These are phyloP conservation scores for Colletotrichum tofieldiae DNA, from an alignment of 2,329 filamentous ascomycete genomes.

Conservation along the genomic window DNA sequence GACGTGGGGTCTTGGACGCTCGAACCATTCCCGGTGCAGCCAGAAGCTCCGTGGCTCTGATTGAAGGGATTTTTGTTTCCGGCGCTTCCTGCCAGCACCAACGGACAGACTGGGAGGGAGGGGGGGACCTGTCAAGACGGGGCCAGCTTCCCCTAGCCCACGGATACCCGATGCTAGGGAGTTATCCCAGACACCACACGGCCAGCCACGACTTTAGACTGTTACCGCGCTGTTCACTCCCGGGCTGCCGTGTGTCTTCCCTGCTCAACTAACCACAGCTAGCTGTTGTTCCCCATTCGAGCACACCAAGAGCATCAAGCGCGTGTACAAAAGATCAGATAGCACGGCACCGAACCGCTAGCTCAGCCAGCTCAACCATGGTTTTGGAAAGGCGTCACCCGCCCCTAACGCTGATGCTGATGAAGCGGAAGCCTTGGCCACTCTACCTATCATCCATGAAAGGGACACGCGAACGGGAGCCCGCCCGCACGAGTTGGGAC, in stretches of 20 bases:
- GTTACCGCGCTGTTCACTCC: conserved; percentile 3
- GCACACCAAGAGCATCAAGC: conserved; percentile 5
- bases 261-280: neutral
- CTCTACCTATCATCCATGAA: neutral
- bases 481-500: conserved; percentile 15
- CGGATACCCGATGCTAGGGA: conserved; percentile 23
- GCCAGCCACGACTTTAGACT: conserved; percentile 18
- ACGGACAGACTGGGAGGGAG: conserved; percentile 23
- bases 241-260: conserved; percentile 12
- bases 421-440: conserved; percentile 14
- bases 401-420: conserved; percentile 8
- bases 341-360: conserved; percentile 26
- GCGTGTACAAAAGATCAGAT: neutral
- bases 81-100: conserved; percentile 39
- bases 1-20: conserved; percentile 27
- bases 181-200: conserved; percentile 11
- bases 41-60: conserved; percentile 36
- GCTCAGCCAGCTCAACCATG: conserved; percentile 30
- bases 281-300: conserved; percentile 1
- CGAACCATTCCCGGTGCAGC: conserved; percentile 33
- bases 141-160: conserved; percentile 9
- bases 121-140: conserved; percentile 31
- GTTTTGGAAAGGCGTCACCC: conserved; percentile 26
- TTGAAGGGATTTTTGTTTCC: conserved; percentile 45
- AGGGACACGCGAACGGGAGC: conserved; percentile 1